Evolutionary conservation across 352 stramenopile species (phyloP).

Genomic region (Phytophthora sp.): DNA sequence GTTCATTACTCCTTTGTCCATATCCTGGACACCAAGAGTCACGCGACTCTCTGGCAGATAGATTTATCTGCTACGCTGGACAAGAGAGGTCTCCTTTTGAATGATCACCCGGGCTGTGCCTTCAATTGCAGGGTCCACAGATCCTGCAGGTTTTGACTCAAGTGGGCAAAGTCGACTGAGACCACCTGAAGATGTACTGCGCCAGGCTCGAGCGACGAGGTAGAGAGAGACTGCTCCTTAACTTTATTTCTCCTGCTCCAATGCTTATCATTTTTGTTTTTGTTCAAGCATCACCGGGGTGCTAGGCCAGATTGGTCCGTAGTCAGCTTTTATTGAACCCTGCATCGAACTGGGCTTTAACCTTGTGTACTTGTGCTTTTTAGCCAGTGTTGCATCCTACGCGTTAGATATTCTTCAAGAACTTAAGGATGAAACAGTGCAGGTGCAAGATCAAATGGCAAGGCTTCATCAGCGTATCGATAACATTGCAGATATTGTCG

Average conservation of each 20-base stretch:
- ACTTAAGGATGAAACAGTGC: conserved; percentile 44
- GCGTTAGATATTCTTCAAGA: conserved; percentile 61
- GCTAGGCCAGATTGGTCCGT: conserved; percentile 58
- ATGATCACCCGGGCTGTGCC: conserved; percentile 33
- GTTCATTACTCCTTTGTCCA: too few relatives aligned
- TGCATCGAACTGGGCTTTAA: not conserved
- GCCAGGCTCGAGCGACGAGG: conserved; percentile 49
- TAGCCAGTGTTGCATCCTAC: conserved; percentile 54
- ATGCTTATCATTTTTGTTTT: not conserved
- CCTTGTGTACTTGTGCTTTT: not conserved
- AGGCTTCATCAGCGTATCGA: conserved; percentile 41
- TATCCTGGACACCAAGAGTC: conserved; percentile 18
- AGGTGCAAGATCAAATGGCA: conserved; percentile 33
- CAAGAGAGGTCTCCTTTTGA: too few relatives aligned
- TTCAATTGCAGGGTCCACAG: conserved; percentile 14
- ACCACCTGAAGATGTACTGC: conserved; percentile 52
- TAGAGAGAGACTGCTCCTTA: too few relatives aligned
- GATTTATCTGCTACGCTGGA: not conserved
- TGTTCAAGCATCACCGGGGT: conserved; percentile 47
- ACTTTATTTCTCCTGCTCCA: too few relatives aligned
- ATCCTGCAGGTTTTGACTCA: conserved; percentile 10
- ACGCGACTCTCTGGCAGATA: conserved; percentile 1
- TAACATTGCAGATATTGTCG: conserved; percentile 34
- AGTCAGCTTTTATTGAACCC: too few relatives aligned
- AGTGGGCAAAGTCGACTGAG: conserved; percentile 8